phyloP scores from a whole-genome alignment of 345 rosid genomes.

The Salix viminalis region DNA sequence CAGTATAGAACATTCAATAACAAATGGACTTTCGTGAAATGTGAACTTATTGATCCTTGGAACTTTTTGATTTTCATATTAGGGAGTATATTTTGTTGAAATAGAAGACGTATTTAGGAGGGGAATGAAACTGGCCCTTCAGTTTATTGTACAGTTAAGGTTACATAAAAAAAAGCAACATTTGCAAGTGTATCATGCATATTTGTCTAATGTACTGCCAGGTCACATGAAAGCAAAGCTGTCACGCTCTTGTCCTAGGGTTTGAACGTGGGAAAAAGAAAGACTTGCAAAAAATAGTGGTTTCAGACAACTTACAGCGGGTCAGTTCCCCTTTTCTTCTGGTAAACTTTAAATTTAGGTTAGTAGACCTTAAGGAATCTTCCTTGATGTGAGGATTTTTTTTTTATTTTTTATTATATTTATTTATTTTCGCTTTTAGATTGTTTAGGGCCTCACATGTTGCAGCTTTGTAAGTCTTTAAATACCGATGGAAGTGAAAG shows the following conservation, averaged over 20 bases:
- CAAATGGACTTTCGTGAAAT: too few species aligned
- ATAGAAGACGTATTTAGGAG: too few species aligned
- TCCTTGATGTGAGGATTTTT: constrained; percentile 33
- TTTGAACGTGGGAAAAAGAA: neutral
- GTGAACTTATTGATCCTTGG: too few species aligned
- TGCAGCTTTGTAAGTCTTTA: neutral
- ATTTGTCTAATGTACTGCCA: too few species aligned
- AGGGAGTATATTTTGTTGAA: too few species aligned
- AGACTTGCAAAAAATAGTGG: neutral
- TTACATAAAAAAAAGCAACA: too few species aligned
- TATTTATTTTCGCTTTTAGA: neutral
- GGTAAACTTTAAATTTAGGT: neutral
- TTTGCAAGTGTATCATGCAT: too few species aligned
- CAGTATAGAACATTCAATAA: too few species aligned
- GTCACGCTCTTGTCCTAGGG: neutral
- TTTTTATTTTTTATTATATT: neutral
- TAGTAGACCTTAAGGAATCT: constrained; percentile 22
- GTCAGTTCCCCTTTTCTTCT: neutral
- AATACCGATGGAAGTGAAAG: constrained; percentile 2
- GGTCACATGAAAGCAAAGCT: neutral
- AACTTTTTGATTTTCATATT: too few species aligned
- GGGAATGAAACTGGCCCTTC: too few species aligned
- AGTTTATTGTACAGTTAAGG: too few species aligned
- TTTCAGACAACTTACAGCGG: too few species aligned
- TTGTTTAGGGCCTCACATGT: constrained; percentile 21